A percentile compares a stretch with the other conserved stretches of the same genome.
These are phyloP conservation scores for Ustilago esculenta DNA, from an alignment of 1,284 basidiomycete species.

Conservation along the genomic window DNA sequence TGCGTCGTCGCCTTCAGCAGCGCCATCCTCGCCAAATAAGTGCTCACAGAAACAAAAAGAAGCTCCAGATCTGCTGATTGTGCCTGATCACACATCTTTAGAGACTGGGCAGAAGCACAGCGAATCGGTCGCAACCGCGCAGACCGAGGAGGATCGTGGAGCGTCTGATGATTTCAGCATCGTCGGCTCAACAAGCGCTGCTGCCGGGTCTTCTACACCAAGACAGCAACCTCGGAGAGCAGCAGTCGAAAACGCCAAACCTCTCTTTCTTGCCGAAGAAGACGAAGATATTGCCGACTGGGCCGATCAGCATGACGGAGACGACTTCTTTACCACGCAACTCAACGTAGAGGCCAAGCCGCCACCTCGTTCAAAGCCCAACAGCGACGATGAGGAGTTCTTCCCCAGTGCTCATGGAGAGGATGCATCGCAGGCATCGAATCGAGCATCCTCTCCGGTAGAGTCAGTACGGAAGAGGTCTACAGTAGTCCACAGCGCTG, in stretches of 20 bases:
- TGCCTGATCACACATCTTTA: too few relatives aligned
- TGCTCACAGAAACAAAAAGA: neutral
- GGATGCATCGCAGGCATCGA: neutral
- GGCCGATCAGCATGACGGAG: slow-evolving; percentile 7
- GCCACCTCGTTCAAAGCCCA: neutral
- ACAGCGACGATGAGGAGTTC: slow-evolving; percentile 31
- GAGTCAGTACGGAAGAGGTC: slow-evolving; percentile 10
- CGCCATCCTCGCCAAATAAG: slow-evolving; percentile 23
- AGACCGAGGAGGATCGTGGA: neutral
- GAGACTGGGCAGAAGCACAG: neutral
- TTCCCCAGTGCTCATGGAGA: neutral
- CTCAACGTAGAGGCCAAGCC: slow-evolving; percentile 1
- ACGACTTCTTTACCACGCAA: slow-evolving; percentile 33
- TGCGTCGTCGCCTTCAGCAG: slow-evolving; percentile 44
- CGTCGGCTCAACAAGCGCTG: slow-evolving; percentile 11
- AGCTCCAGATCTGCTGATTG: too few relatives aligned
- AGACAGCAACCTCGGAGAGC: slow-evolving; percentile 35
- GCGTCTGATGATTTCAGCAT: slow-evolving; percentile 14
- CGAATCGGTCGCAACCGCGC: too few relatives aligned
- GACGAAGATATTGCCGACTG: slow-evolving; percentile 34
- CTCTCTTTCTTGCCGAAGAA: slow-evolving; percentile 38
- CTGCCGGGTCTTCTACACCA: neutral
- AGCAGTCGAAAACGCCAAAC: slow-evolving; percentile 31
- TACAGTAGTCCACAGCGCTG: neutral
- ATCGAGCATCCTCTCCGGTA: slow-evolving; percentile 7